Base-by-base conservation (phyloP, 345 rosid genomes). In the Rhodamnia rubescens region DNA sequence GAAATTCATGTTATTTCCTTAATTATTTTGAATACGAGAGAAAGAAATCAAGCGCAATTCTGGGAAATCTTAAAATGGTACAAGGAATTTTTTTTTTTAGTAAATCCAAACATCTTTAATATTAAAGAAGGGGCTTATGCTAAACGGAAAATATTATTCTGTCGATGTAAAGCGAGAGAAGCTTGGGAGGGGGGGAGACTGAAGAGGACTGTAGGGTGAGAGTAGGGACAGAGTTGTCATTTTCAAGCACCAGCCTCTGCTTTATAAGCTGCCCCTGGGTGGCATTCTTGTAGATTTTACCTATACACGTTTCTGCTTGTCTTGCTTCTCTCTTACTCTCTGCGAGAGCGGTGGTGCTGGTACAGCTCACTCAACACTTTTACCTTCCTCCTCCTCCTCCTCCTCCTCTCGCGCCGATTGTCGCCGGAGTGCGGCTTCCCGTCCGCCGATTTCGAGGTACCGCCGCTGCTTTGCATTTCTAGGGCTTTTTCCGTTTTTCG, bases 141-240 rank as follows among this genome's bases (percentile, higher is more conserved):
- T 36, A 27, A 64, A 18, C 75, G 4, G 44, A 64, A 29, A 64
- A 64, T 64, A 29, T 64, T 64, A 64, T 64, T 64, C 75, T 15
- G 16, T 36, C 11, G 75, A 15, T 9, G 12, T 2, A 6, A 6
- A 13, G 27, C 15, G 29, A 11, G 29, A 2, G 61, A n/a, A 24
- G 27, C 9, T 50, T 9, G 51, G 51, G 32, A n/a, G 3, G 40
- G 57, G 51, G 11, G 51, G 51, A 11, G 53, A 51, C 53, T 5
- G 14, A 11, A 27, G 74, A 64, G 53, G 53, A 52, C 53, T 52
- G 53, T 52, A 52, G 53, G 53, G 55, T 44, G 50, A 22, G 61
- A 54, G 86, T 80, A 29, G 78, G 75, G 87, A 57, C 84, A 36
- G 11, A 81, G 54, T 81, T 55, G 93, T 92, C 92, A 88, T 90